Evolutionary conservation across 176 grass and related monocot species (phyloP).

Genomic region (Lolium perenne): DNA sequence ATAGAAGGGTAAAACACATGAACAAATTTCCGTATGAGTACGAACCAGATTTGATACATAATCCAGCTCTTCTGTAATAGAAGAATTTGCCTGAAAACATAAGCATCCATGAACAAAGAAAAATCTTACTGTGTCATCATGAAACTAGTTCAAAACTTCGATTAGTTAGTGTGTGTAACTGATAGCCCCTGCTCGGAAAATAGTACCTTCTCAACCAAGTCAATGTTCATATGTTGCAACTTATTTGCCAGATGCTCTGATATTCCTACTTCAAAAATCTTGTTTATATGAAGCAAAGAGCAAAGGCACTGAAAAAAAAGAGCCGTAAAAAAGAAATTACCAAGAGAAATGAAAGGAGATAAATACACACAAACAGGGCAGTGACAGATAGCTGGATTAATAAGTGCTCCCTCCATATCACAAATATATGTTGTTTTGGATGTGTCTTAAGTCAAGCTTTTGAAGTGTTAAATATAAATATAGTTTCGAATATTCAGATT

Average conservation of each 20-base stretch:
- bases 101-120: conserved; percentile 24
- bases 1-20: neutral
- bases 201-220: conserved; percentile 78
- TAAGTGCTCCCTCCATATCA: neutral
- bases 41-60: conserved; percentile 94
- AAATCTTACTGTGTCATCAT: conserved; percentile 18
- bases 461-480: neutral
- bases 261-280: conserved; percentile 96
- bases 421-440: neutral
- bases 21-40: conserved; percentile 7
- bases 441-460: neutral
- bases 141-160: conserved; percentile 28
- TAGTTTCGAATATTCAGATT: neutral
- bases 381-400: neutral
- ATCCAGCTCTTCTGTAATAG: conserved; percentile 82
- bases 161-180: conserved; percentile 19
- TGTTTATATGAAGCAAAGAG: conserved; percentile 90
- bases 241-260: conserved; percentile 82
- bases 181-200: conserved; percentile 9
- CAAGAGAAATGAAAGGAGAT: conserved; percentile 24
- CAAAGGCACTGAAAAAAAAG: conserved; percentile 74
- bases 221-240: conserved; percentile 73
- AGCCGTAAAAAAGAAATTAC: conserved; percentile 3
- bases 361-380: neutral
- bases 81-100: conserved; percentile 83